Conservation (phyloP, 441 rosid genomes). For the Arabidopsis lyrata region DNA sequence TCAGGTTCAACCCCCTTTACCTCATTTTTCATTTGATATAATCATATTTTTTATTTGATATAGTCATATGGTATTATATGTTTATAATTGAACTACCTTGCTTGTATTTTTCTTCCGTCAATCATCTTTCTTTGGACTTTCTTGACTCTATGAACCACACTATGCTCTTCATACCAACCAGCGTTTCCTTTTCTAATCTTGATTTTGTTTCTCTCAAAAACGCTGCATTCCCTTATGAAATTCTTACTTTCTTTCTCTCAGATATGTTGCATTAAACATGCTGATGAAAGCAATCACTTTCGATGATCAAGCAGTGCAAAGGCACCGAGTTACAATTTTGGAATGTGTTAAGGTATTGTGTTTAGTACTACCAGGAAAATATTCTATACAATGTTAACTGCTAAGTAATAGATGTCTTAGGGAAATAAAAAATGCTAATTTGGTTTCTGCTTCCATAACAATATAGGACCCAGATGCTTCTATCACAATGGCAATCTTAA, state of each 20-base stretch:
- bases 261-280: slow-evolving; percentile 99
- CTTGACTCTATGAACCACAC: slow-evolving; percentile 20
- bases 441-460: slow-evolving; percentile 47
- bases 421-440: slow-evolving; percentile 32
- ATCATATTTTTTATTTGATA: slow-evolving; percentile 4
- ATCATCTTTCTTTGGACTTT: slow-evolving; percentile 6
- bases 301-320: slow-evolving; percentile 98
- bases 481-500: too few relatives aligned
- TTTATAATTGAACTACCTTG: slow-evolving; percentile 14
- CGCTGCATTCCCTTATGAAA: slow-evolving; percentile 58
- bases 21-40: too few relatives aligned
- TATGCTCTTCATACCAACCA: slow-evolving; percentile 18
- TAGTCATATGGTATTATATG: not conserved
- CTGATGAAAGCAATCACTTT: slow-evolving; percentile 94
- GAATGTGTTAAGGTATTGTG: slow-evolving; percentile 95
- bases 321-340: slow-evolving; percentile 95
- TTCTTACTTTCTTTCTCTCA: slow-evolving; percentile 48
- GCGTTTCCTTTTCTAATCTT: slow-evolving; percentile 11
- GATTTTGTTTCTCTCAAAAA: slow-evolving; percentile 54
- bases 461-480: slow-evolving; percentile 99
- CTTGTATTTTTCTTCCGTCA: slow-evolving; percentile 1
- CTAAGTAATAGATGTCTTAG: slow-evolving; percentile 16
- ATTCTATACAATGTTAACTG: slow-evolving; percentile 13
- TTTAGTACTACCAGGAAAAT: slow-evolving; percentile 17
- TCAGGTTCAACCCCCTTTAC: slow-evolving; percentile 63